Evolutionary conservation across 257 asterid genomes (phyloP), one percentile per base, ranked within the genome.

Genomic region (Gardenia jasminoides): DNA sequence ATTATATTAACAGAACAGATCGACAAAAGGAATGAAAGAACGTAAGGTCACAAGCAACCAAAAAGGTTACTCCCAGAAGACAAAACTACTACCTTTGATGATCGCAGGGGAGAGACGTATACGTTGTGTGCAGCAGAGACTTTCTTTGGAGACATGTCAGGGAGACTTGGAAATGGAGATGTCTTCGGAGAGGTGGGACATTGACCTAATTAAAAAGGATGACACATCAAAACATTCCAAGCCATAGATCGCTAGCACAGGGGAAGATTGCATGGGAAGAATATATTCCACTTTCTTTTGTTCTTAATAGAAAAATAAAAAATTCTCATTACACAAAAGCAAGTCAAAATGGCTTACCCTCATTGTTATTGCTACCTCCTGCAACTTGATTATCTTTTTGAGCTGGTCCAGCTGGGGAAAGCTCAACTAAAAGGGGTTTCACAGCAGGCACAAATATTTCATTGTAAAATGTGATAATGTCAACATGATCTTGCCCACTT

Each of bases 141-240:
- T 91, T 96, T 96, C 93, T 92, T 93, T 0, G 98, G 99, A 19
- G 99, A 96, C 99, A 96, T 93, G 88, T 96, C 99, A 20, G 99
- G 99, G 46, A 96, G 94, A 86, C 85, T 91, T 78, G 99, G 98
- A 87, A 96, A 96, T 12, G 91, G 77, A 69, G 97, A 91, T 62
- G 97, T 50, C 85, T 78, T 93, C 16, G 98, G 99, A 79, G 99
- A 93, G 71, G 94, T 83, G 67, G 96, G 97, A 72, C 83, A 82
- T 82, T 81, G 88, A 80, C 97, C 99, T 92, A 82, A 68, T 82
- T 64, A 70, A 62, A 78, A 82, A 47, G 81, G 70, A 64, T 75
- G 61, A 4, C 31, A 58, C 67, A 61, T 52, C 75, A 46, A 73
- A 76, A 52, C 31, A 67, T 20, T 56, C 17, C 24, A 67, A 80